These are phyloP conservation scores for Saccharomycopsis hybrid DNA, from an alignment of 1,139 yeast species.

Conservation along the genomic window DNA sequence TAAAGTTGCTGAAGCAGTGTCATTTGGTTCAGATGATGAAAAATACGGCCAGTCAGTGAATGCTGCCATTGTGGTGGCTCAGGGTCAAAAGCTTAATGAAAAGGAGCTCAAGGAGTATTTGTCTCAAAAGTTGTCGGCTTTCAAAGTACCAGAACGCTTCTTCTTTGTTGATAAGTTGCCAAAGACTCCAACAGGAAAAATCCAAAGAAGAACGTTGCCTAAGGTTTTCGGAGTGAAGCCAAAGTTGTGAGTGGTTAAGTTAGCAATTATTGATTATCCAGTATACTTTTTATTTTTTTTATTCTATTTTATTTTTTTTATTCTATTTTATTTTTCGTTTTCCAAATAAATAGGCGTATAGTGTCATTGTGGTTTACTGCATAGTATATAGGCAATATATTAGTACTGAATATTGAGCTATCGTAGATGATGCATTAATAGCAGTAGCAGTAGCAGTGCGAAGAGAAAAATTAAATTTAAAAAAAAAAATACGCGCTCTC, in stretches of 20 bases:
- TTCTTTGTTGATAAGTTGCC: conserved; percentile 57
- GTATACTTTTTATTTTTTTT: too few species aligned
- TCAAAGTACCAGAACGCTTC: conserved; percentile 51
- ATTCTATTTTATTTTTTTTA: too few species aligned
- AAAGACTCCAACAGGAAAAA: conserved; percentile 67
- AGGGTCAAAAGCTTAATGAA: conserved; percentile 33
- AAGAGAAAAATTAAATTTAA: too few species aligned
- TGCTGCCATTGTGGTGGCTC: conserved; percentile 53
- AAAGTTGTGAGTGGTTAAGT: conserved; percentile 30
- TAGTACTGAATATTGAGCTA: too few species aligned
- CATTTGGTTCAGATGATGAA: conserved; percentile 56
- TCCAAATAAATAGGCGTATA: too few species aligned
- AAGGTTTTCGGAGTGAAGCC: conserved; percentile 33
- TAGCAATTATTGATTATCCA: too few species aligned
- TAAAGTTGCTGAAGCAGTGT: conserved; percentile 57
- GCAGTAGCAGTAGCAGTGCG: too few species aligned
- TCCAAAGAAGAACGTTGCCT: conserved; percentile 57
- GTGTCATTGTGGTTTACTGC: too few species aligned
- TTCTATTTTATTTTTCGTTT: too few species aligned
- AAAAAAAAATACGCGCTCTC: too few species aligned
- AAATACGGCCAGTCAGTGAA: conserved; percentile 63
- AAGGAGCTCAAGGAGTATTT: conserved; percentile 41
- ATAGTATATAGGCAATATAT: too few species aligned
- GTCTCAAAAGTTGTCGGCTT: conserved; percentile 40
- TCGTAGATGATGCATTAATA: too few species aligned